These are phyloP conservation scores for Talaromyces atroroseus DNA, from an alignment of 2,329 filamentous ascomycete species.

Conservation along the genomic window DNA sequence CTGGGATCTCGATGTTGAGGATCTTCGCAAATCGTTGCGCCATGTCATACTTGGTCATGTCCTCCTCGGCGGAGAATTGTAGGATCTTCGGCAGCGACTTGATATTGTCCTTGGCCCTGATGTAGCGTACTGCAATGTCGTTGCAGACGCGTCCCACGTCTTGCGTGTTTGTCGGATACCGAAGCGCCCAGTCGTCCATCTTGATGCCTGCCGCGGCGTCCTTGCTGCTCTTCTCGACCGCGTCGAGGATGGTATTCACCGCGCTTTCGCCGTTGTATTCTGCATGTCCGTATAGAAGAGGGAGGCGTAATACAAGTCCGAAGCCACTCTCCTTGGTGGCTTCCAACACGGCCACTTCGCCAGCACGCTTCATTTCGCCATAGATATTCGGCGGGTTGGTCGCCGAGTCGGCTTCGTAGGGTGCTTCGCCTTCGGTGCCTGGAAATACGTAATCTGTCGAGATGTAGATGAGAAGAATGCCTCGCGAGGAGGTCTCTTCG, in stretches of 20 bases:
- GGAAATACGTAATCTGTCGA: constrained; percentile 75
- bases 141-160: constrained; percentile 75
- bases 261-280: constrained; percentile 70
- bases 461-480: constrained; percentile 53
- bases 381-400: constrained; percentile 75
- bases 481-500: constrained; percentile 54
- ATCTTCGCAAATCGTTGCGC: constrained; percentile 72
- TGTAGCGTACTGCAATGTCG: constrained; percentile 67
- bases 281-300: constrained; percentile 76
- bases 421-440: constrained; percentile 73
- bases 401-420: constrained; percentile 62
- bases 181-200: constrained; percentile 81
- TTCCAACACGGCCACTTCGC: constrained; percentile 64
- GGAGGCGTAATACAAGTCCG: constrained; percentile 70
- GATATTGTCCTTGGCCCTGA: constrained; percentile 45
- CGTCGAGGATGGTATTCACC: constrained; percentile 73
- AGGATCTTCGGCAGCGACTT: constrained; percentile 61
- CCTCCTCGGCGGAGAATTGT: constrained; percentile 83
- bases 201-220: constrained; percentile 52
- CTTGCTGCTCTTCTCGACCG: constrained; percentile 67
- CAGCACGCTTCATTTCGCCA: constrained; percentile 66
- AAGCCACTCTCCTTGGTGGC: constrained; percentile 50
- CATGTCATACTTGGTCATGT: constrained; percentile 85
- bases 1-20: constrained; percentile 65
- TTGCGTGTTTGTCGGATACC: constrained; percentile 84